Percentiles rank a stretch among this genome's conserved stretches.
phyloP scores from a whole-genome alignment of 106 monocot species.

The Apostasia ramifera region DNA sequence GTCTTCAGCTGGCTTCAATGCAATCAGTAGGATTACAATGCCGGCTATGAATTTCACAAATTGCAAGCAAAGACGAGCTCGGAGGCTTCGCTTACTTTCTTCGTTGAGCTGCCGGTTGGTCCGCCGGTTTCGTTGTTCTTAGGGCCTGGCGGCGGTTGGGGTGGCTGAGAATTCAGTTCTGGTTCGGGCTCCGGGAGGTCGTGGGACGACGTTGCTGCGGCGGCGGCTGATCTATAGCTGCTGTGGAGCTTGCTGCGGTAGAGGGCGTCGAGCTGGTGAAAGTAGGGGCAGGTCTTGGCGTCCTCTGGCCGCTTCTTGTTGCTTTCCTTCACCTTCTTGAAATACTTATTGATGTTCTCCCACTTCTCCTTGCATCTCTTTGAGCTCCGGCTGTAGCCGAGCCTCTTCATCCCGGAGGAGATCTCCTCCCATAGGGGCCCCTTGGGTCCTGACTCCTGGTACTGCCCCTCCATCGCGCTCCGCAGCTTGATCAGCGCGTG shows the following conservation, averaged over 20 bases:
- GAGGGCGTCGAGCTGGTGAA: conserved; percentile 77
- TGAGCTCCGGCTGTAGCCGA: conserved; percentile 60
- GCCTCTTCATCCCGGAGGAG: conserved; percentile 44
- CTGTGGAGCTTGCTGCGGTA: conserved; percentile 34
- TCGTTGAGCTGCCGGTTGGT: not conserved
- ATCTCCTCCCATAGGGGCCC: conserved; percentile 90
- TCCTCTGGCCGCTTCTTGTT: conserved; percentile 76
- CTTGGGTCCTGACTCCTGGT: conserved; percentile 63
- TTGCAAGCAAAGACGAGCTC: not conserved
- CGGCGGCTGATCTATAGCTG: not conserved
- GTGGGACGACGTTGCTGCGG: not conserved
- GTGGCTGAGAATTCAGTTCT: not conserved
- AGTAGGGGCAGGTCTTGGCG: conserved; percentile 87
- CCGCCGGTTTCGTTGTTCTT: not conserved
- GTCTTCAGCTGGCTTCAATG: conserved; percentile 51
- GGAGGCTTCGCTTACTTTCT: conserved; percentile 10
- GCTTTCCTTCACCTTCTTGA: conserved; percentile 94
- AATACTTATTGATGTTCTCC: conserved; percentile 98
- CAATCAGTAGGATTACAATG: not conserved
- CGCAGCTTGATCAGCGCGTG: conserved; percentile 43
- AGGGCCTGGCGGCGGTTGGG: not conserved
- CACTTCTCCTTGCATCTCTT: conserved; percentile 95
- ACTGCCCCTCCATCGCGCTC: conserved; percentile 43
- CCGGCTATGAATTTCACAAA: no score
- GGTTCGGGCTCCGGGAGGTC: not conserved